Base-by-base conservation (phyloP, 2,329 filamentous ascomycete genomes). In the Polytolypa hystricis region DNA sequence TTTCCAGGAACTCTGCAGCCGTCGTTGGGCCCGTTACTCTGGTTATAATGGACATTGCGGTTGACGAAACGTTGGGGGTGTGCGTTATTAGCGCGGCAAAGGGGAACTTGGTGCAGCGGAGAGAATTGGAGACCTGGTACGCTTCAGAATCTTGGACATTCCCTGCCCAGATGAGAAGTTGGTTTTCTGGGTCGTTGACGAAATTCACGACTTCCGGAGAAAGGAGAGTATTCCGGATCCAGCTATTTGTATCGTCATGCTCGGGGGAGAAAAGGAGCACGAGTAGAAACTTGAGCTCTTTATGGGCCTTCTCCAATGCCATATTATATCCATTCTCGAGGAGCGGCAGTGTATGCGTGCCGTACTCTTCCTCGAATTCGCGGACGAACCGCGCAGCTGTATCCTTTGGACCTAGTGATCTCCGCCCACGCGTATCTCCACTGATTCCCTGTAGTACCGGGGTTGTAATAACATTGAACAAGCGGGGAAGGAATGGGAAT, bases 311-410 rank as follows among this genome's bases (percentile, higher is more conserved):
- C 53, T 98, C 91, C 43, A 94, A 76, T 0, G 87, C 86, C 60
- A 93, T 83, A 4, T 93, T 87, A 54, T 96, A 91, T 4, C 89
- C 86, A 35, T 81, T 82, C 53, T 95, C 87, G 47, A 81, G 78
- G 57, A 93, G 94, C 0, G 81, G 79, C 4, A 96, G 62, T 4
- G 54, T 42, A 32, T 64, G 53, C 12, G 69, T 62, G 0, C 85
- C 86, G 53, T 95, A 91, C 50, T 93, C 84, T 60, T 98, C 91
- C 51, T 94, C 86, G 47, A 98, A 94, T 50, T 96, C 87, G 6
- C 89, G 76, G 52, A 84, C 82, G 57, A 96, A 93, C 20, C 91
- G 72, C 17, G 83, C 79, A 0, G 89, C 86, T 1, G 85, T 89
- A 53, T 98, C 91, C 39, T 83, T 77, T 1, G 89, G 86, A 53